Evolutionary conservation across 306 rosid species (phyloP), one percentile per base, ranked within the genome.

Genomic region (Ziziphus jujuba): DNA sequence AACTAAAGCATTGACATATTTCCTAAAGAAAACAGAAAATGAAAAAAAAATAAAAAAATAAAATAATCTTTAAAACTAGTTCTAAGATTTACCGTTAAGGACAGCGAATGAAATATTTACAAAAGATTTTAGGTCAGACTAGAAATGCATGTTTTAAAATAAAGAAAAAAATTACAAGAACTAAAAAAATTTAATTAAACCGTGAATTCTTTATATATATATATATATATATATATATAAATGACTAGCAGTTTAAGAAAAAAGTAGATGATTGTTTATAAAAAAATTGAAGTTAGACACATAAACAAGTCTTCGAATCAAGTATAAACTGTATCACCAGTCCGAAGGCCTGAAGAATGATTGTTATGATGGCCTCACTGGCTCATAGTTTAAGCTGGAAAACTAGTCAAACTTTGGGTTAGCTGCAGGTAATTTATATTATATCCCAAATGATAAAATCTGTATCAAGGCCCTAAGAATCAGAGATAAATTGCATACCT

Each of bases 401-500:
- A 56, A 44, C 67, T 72, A 49, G 13, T 45, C 57, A 65, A 64
- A 59, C 40, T 56, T 13, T 38, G 12, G 7, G 10, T 45, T 52
- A 59, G 61, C 60, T 62, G 20, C 58, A 61, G 19, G 51, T 56
- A 66, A 11, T 60, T 65, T 31, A 38, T 38, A 3, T 57, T 19
- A 62, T 67, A 43, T 54, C 65, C 59, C 72, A 75, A 57, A 79
- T n/a, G 23, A 59, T 47, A 51, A 71, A 45, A 63, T 58, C 67
- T 66, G 66, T 43, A 51, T 49, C 54, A 55, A 33, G 43, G 35
- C 51, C 56, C 79, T 53, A 55, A 71, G 35, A 61, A 22, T 67
- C 48, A 63, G 23, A 50, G 6, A 50, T 16, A 7, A 50, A 16
- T 47, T 75, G 55, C 81, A 74, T 74, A 75, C 87, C 87, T 82